phyloP scores from a whole-genome alignment of 2,329 filamentous ascomycete genomes.

The Colletotrichum sp. region DNA sequence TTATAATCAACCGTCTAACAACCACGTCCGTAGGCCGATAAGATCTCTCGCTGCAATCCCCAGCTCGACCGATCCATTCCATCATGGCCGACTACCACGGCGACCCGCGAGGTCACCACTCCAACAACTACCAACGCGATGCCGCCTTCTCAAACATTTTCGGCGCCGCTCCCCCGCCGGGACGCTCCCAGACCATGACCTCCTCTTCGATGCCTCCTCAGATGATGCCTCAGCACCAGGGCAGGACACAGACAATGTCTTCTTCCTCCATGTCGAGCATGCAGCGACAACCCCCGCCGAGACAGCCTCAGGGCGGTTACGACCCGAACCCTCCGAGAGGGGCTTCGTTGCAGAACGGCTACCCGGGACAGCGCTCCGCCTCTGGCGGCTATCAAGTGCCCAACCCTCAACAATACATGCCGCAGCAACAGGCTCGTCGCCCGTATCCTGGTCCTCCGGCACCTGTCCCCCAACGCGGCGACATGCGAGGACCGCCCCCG shows the following conservation, averaged over 20 bases:
- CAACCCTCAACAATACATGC: constrained; percentile 52
- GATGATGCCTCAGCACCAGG: constrained; percentile 54
- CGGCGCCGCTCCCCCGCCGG: constrained; percentile 82
- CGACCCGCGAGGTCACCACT: constrained; percentile 51
- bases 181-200: constrained; percentile 95
- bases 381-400: constrained; percentile 53
- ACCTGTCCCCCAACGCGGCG: constrained; percentile 55
- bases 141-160: constrained; percentile 97
- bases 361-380: constrained; percentile 54
- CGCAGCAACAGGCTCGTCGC: constrained; percentile 48
- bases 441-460: constrained; percentile 48
- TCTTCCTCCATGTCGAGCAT: constrained; percentile 52
- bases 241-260: constrained; percentile 82
- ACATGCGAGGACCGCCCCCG: constrained; percentile 61
- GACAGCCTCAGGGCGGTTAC: constrained; percentile 46
- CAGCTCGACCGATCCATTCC: constrained; percentile 36
- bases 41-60: background rate
- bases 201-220: constrained; percentile 68
- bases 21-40: constrained; percentile 13
- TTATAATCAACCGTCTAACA: constrained; percentile 5
- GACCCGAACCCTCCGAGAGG: constrained; percentile 42
- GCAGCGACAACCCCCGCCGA: constrained; percentile 69
- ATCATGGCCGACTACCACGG: constrained; percentile 66
- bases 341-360: constrained; percentile 33
- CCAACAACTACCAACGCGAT: constrained; percentile 77